These are phyloP conservation scores for Aspergillus quadrilineatus DNA, from an alignment of 2,329 filamentous ascomycete species.

Conservation along the genomic window DNA sequence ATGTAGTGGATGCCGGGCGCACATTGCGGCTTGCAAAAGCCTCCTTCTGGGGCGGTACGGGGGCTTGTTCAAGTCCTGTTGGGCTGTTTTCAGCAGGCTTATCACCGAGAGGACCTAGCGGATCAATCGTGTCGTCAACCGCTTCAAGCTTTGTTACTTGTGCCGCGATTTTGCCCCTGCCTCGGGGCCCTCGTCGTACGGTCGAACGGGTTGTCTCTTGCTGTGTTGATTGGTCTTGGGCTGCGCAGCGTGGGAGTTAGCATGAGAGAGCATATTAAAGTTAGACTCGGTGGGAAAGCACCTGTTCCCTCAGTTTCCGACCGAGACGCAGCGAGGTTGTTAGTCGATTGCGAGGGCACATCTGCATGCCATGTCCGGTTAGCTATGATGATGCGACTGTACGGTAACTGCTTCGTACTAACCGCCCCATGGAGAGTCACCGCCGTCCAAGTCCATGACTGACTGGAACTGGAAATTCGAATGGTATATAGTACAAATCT, in stretches of 20 bases:
- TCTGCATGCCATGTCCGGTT: slow-evolving; percentile 34
- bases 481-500: slow-evolving; percentile 5
- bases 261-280: neutral
- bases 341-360: slow-evolving; percentile 46
- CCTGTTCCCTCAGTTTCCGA: slow-evolving; percentile 32
- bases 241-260: slow-evolving; percentile 22
- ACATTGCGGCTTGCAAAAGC: slow-evolving; percentile 38
- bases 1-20: slow-evolving; percentile 40
- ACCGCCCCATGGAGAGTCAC: slow-evolving; percentile 54
- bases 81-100: slow-evolving; percentile 35
- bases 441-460: slow-evolving; percentile 43
- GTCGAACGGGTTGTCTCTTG: slow-evolving; percentile 49
- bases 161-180: slow-evolving; percentile 57
- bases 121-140: slow-evolving; percentile 62
- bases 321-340: slow-evolving; percentile 26
- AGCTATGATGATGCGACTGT: slow-evolving; percentile 25
- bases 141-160: slow-evolving; percentile 63
- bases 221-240: slow-evolving; percentile 32
- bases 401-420: slow-evolving; percentile 31
- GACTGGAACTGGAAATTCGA: slow-evolving; percentile 2
- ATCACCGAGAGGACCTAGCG: slow-evolving; percentile 60
- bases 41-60: slow-evolving; percentile 62
- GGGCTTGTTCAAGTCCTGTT: slow-evolving; percentile 52
- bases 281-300: slow-evolving; percentile 21
- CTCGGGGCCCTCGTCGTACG: slow-evolving; percentile 51